Evolutionary conservation across 345 rosid species (phyloP).

Genomic region (Linum trigynum): DNA sequence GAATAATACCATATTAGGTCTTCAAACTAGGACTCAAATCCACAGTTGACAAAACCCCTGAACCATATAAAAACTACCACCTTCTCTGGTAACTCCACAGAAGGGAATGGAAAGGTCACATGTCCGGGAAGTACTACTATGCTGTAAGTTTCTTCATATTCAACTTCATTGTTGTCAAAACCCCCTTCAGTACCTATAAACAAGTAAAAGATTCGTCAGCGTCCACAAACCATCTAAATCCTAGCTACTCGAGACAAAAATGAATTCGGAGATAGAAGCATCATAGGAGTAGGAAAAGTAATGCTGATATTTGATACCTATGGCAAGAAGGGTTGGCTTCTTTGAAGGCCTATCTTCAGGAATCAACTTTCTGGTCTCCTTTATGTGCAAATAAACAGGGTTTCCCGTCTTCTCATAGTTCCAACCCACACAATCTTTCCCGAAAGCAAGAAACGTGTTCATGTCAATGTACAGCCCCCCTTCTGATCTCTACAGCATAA

Average conservation of each 20-base stretch:
- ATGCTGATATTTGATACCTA: slow-evolving; percentile 36
- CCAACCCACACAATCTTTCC: slow-evolving; percentile 78
- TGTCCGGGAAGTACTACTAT: slow-evolving; percentile 72
- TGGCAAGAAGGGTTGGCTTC: slow-evolving; percentile 85
- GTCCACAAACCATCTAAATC: background rate
- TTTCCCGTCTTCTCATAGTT: slow-evolving; percentile 87
- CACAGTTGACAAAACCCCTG: background rate
- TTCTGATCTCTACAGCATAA: slow-evolving; percentile 52
- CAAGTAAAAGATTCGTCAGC: background rate
- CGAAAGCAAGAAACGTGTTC: slow-evolving; percentile 87
- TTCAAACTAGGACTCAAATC: background rate
- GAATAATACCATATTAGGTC: background rate
- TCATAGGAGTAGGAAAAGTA: slow-evolving; percentile 1
- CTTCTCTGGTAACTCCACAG: slow-evolving; percentile 97
- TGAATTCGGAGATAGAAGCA: background rate
- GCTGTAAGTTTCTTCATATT: slow-evolving; percentile 64
- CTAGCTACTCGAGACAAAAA: background rate
- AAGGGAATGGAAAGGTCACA: slow-evolving; percentile 69
- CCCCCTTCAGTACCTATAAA: slow-evolving; percentile 84
- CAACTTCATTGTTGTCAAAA: slow-evolving; percentile 75
- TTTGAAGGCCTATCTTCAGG: slow-evolving; percentile 85
- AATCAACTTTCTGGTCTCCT: slow-evolving; percentile 59
- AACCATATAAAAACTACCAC: slow-evolving; percentile 21
- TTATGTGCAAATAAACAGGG: slow-evolving; percentile 77
- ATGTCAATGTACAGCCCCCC: slow-evolving; percentile 88